phyloP scores from a whole-genome alignment of 768 basidiomycete species.

The Pleurotus citrinopileatus region DNA sequence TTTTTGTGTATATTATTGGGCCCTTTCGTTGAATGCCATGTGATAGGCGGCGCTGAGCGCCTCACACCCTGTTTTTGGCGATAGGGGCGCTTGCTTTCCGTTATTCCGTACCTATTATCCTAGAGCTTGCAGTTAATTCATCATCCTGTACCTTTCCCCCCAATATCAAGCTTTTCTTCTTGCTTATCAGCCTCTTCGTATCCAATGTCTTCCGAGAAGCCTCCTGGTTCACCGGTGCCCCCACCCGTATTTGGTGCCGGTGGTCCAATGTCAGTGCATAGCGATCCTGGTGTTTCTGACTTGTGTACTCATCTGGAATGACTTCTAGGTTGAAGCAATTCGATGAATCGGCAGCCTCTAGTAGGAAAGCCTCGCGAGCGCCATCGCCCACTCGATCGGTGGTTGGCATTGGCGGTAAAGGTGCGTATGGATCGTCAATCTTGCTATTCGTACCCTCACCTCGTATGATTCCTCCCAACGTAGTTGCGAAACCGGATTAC shows the following conservation, averaged over 20 bases:
- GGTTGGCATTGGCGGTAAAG: constrained; percentile 87
- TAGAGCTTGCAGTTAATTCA: constrained; percentile 4
- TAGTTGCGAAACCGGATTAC: constrained; percentile 96
- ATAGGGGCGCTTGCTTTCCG: constrained; percentile 20
- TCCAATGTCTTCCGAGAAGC: constrained; percentile 3
- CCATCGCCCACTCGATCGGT: constrained; percentile 81
- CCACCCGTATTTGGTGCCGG: constrained; percentile 68
- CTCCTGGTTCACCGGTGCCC: constrained; percentile 39
- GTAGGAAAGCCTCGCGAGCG: constrained; percentile 68
- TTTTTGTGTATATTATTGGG: constrained; percentile 11
- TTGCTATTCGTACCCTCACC: constrained; percentile 2
- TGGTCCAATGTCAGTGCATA: constrained; percentile 62
- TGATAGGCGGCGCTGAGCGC: constrained; percentile 1
- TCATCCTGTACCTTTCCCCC: not conserved
- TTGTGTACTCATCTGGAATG: constrained; percentile 1
- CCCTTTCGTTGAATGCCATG: constrained; percentile 2
- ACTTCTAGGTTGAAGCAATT: constrained; percentile 69
- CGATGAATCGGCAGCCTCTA: constrained; percentile 70
- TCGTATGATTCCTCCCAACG: constrained; percentile 8
- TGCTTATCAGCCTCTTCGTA: not conserved
- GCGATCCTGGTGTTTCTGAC: not conserved
- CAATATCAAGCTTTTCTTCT: not conserved
- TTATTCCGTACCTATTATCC: constrained; percentile 2
- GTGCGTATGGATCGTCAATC: constrained; percentile 31
- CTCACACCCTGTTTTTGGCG: constrained; percentile 11